Evolutionary conservation across 2,329 filamentous ascomycete species (phyloP), one percentile per base, ranked within the genome.

Genomic region (Fusarium pseudoanthophilum): DNA sequence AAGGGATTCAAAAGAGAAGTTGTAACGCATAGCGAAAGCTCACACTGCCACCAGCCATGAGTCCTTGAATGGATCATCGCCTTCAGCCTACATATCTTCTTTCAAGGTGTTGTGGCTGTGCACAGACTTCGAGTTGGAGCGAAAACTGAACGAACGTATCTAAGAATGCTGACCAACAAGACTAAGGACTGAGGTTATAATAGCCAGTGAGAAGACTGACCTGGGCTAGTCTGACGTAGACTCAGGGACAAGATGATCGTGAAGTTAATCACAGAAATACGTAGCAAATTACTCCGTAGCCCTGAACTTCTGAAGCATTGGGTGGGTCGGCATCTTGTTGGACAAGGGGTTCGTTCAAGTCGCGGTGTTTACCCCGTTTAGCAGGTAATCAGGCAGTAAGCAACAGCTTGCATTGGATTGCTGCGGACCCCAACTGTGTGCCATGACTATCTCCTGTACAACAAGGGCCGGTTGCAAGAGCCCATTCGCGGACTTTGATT

Each of bases 61-160:
- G 39, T 45, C 18, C 18, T 32, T 16, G 16, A 24, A 32, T 18
- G 16, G n/a, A 11, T 18, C 28, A 11, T 14, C 7, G 34, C n/a
- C 28, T 36, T 34, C 8, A 24, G 32, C 5, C 34, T 55, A 32
- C 32, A 43, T 16, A 15, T n/a, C 32, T 53, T 58, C 32, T 26
- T 45, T 34, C 11, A n/a, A 20, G 7, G 24, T 18, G 40, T 45
- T 58, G 69, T 61, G 65, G 70, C 56, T 69, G 55, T 70, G 64
- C n/a, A n/a, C 11, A 53, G 40, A 39, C 21, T 49, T 53, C 37
- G 40, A 16, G 52, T 43, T 62, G 11, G 14, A 36, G 15, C 48
- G 34, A 43, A 53, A 49, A 30, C 53, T 32, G 32, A 58, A 58
- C 34, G 18, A 57, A 46, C 26, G 15, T n/a, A 16, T 48, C 37